Percentiles rank a stretch among this genome's conserved stretches.
Conservation (phyloP, 1,284 basidiomycete genomes). For the Malassezia furfur region DNA sequence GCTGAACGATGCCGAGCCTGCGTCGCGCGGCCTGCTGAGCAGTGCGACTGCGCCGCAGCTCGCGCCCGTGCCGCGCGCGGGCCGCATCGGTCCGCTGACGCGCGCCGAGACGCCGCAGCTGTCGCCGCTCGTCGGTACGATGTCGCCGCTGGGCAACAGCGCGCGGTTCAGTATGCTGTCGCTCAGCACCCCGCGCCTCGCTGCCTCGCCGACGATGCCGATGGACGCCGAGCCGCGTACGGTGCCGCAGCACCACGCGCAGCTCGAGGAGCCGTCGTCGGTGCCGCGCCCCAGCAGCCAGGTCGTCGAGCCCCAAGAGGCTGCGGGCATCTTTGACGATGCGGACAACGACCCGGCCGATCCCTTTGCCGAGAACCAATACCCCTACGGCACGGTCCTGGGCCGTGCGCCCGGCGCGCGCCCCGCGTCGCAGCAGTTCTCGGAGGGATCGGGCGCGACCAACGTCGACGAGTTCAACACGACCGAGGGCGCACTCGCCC, state of each 20-base stretch:
- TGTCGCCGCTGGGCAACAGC: background rate
- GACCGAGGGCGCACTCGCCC: conserved; percentile 13
- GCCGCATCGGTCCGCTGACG: background rate
- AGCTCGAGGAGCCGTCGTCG: background rate
- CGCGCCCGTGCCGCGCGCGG: background rate
- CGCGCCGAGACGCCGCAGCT: background rate
- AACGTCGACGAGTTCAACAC: conserved; percentile 3
- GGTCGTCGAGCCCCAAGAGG: conserved; percentile 3
- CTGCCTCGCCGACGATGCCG: background rate
- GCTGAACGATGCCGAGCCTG: background rate
- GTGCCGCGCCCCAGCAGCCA: background rate
- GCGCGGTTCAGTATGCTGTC: background rate
- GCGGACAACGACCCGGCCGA: conserved; percentile 15
- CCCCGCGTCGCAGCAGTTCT: background rate
- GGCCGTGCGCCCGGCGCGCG: background rate
- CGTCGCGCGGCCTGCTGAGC: background rate
- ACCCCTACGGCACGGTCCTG: conserved; percentile 18
- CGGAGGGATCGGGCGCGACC: background rate
- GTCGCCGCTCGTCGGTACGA: background rate
- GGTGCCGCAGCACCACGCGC: background rate
- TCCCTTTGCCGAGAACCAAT: conserved; percentile 11
- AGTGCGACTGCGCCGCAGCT: conserved; percentile 1
- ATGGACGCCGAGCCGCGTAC: background rate
- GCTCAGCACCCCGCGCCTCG: background rate
- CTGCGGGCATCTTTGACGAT: conserved; percentile 13